Base-by-base conservation (phyloP, 441 rosid species). In the Oxalis stricta region DNA sequence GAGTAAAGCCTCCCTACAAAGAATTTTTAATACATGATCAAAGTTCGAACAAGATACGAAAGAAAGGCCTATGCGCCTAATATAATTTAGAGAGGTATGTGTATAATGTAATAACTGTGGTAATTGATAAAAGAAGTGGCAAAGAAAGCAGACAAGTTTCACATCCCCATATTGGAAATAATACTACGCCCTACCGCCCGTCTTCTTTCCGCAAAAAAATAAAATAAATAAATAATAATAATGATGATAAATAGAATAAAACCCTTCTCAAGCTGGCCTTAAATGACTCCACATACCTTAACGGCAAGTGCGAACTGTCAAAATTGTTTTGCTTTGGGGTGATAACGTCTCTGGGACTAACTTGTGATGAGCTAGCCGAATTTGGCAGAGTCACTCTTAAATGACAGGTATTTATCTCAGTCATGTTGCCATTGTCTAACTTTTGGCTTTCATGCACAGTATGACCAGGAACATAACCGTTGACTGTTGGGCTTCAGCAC, bases 1-100 rank as follows among this genome's bases (percentile, higher is more conserved):
- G 55, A 93, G 93, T 59, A 93, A 73, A 35, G 59, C 56, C 55
- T 93, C 94, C 89, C 99, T 93, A 57, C 54, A 74, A 31, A 70
- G 34, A 53, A 24, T 24, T 4, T 24, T 24, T 8, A 8, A 24
- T 8, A 24, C 8, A 24, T 3, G 8, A 24, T 3, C 28, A 24
- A 24, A 24, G 28, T 24, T 24, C 28, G 8, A 24, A 24, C 8
- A 3, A 24, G 4, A 24, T 24, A 24, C 8, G 28, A 4, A 24
- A 24, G 31, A 26, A 26, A 26, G 31, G 7, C 28, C 28, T n/a
- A n/a, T n/a, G n/a, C n/a, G n/a, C n/a, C n/a, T n/a, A n/a, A n/a
- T n/a, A n/a, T n/a, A n/a, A n/a, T n/a, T n/a, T n/a, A n/a, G n/a
- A n/a, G n/a, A n/a, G n/a, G n/a, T n/a, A n/a, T n/a, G n/a, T n/a